phyloP scores from a whole-genome alignment of 768 basidiomycete species.

The Rhodocollybia butyracea region DNA sequence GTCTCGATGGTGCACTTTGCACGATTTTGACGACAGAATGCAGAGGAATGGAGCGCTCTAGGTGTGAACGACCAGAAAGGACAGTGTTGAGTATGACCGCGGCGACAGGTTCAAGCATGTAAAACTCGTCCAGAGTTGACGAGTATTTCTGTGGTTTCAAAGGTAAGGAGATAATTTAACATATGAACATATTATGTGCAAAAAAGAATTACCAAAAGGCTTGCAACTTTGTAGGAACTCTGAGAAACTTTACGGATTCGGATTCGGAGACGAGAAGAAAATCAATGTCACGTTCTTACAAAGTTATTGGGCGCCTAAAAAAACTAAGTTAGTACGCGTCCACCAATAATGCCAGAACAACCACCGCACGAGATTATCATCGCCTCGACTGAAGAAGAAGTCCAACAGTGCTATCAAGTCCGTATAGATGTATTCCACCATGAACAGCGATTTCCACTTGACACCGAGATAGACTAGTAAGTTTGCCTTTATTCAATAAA shows the following conservation, averaged over 20 bases:
- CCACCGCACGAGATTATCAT: slow-evolving; percentile 60
- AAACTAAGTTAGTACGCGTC: too few relatives aligned
- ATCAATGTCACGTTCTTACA: background rate
- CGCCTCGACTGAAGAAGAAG: slow-evolving; percentile 42
- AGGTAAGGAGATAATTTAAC: background rate
- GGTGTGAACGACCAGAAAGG: slow-evolving; percentile 31
- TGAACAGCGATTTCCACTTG: slow-evolving; percentile 71
- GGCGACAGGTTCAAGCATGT: slow-evolving; percentile 66
- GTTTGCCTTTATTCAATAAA: slow-evolving; percentile 18
- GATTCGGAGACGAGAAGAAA: background rate
- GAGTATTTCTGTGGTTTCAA: slow-evolving; percentile 3
- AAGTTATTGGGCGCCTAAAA: too few relatives aligned
- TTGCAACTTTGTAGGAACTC: background rate
- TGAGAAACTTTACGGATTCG: background rate
- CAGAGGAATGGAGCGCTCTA: slow-evolving; percentile 21
- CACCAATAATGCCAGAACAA: background rate
- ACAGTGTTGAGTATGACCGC: slow-evolving; percentile 50
- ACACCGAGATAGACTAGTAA: slow-evolving; percentile 75
- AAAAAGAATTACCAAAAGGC: background rate
- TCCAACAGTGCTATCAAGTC: slow-evolving; percentile 65
- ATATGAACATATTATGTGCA: background rate
- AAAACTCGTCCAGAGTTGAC: slow-evolving; percentile 23
- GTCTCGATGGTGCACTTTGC: slow-evolving; percentile 24
- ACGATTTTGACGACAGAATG: slow-evolving; percentile 26
- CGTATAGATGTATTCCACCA: slow-evolving; percentile 56